Evolutionary conservation across 257 asterid genomes (phyloP).

Genomic region (Jacaranda mimosifolia): DNA sequence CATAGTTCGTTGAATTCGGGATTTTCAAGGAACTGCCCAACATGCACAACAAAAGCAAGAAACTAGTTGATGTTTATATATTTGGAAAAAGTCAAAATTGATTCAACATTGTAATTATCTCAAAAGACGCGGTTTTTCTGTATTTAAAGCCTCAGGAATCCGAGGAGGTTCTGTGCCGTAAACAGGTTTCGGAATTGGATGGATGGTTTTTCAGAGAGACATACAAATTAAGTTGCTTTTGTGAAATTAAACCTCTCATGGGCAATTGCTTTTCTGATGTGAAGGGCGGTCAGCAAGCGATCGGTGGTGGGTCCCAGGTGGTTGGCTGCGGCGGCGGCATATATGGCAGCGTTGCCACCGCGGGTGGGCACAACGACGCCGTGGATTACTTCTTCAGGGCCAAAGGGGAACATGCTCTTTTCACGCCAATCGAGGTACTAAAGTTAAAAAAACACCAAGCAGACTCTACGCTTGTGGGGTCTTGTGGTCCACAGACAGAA

Average conservation of each 20-base stretch:
- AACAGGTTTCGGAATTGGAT: neutral
- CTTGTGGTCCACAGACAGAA: neutral
- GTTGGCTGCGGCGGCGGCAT: slow-evolving; percentile 25
- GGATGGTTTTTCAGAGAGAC: neutral
- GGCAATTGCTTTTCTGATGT: slow-evolving; percentile 73
- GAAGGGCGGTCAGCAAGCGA: slow-evolving; percentile 78
- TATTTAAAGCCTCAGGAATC: neutral
- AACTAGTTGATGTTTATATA: neutral
- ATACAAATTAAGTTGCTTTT: neutral
- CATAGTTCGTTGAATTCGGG: neutral
- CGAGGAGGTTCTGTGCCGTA: neutral
- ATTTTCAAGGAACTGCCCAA: neutral
- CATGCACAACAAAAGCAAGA: neutral
- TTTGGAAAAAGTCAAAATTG: neutral
- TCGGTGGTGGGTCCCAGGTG: slow-evolving; percentile 49
- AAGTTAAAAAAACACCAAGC: no score
- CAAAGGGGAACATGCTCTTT: slow-evolving; percentile 61
- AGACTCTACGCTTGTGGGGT: neutral
- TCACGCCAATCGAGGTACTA: slow-evolving; percentile 62
- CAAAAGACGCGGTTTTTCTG: neutral
- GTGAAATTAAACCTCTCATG: slow-evolving; percentile 36
- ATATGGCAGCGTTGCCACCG: slow-evolving; percentile 15
- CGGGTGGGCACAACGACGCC: slow-evolving; percentile 61
- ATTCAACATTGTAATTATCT: neutral
- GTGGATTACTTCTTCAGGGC: slow-evolving; percentile 62